Percentiles rank a stretch among this genome's conserved stretches.
These are phyloP conservation scores for Funneliformis geosporum DNA, from an alignment of 192 early-diverging fungal genomes.

Conservation along the genomic window DNA sequence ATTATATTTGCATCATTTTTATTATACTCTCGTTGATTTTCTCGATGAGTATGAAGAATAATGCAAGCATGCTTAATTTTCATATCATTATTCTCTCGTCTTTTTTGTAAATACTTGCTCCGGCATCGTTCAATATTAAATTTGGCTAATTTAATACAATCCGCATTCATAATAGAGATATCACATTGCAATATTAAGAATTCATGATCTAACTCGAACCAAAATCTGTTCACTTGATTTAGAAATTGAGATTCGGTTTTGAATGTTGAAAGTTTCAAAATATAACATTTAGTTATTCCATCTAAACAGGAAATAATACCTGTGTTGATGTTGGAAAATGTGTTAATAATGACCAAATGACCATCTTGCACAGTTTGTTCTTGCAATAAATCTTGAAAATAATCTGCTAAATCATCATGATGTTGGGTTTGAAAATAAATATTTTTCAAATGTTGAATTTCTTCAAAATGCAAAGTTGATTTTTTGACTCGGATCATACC, in stretches of 20 bases:
- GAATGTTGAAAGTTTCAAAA: constrained; percentile 29
- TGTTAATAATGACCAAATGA: constrained; percentile 27
- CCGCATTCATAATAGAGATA: not conserved
- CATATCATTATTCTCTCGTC: not conserved
- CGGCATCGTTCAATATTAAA: constrained; percentile 31
- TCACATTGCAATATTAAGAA: constrained; percentile 31
- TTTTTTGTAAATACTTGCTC: constrained; percentile 16
- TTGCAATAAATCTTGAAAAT: not conserved
- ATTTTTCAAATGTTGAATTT: not conserved
- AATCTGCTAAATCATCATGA: not conserved
- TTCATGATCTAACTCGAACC: constrained; percentile 19
- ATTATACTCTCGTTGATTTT: too few relatives aligned
- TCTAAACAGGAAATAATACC: constrained; percentile 11
- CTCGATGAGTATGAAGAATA: constrained; percentile 24
- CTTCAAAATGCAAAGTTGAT: constrained; percentile 2
- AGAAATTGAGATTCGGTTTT: constrained; percentile 33
- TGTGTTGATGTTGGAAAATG: constrained; percentile 7
- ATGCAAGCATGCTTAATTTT: not conserved
- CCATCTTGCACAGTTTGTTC: not conserved
- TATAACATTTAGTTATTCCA: not conserved
- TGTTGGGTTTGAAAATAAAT: constrained; percentile 8
- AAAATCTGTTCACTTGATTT: constrained; percentile 25
- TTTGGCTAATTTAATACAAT: constrained; percentile 33
- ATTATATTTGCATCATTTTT: constrained; percentile 3
- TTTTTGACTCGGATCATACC: not conserved